Conservation (phyloP, 1,284 basidiomycete genomes). For the Ustilago loliicola region DNA sequence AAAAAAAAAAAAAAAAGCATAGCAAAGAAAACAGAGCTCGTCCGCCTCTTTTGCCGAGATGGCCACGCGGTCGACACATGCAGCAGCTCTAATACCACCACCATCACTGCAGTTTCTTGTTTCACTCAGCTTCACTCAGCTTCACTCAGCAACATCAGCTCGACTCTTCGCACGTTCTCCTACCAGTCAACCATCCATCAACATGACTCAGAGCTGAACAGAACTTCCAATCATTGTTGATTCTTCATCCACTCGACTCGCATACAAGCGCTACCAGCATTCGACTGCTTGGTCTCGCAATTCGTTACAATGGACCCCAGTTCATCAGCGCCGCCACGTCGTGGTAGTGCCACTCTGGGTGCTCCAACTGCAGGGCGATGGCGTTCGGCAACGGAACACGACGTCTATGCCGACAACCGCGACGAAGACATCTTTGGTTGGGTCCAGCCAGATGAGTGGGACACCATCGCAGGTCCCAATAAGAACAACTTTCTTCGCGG, state of each 20-base stretch:
- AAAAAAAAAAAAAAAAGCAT: too few species aligned
- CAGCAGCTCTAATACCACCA: not conserved
- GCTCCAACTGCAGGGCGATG: slow-evolving; percentile 4
- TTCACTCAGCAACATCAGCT: not conserved
- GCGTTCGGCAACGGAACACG: slow-evolving; percentile 42
- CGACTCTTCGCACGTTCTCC: not conserved
- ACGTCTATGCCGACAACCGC: slow-evolving; percentile 51
- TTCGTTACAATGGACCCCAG: not conserved
- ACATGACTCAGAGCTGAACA: not conserved
- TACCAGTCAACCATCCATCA: not conserved
- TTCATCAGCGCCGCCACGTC: slow-evolving; percentile 1
- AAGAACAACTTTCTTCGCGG: slow-evolving; percentile 48
- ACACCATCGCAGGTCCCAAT: slow-evolving; percentile 47
- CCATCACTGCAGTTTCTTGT: not conserved
- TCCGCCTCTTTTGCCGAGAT: slow-evolving; percentile 25
- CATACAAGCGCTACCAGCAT: not conserved
- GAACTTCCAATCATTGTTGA: not conserved
- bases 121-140: not conserved
- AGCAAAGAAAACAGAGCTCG: slow-evolving; percentile 19
- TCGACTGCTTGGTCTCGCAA: not conserved
- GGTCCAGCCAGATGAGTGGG: slow-evolving; percentile 54
- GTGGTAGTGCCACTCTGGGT: not conserved
- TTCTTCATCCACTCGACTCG: not conserved
- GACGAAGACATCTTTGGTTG: slow-evolving; percentile 54
- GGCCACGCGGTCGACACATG: slow-evolving; percentile 17